Base-by-base conservation (phyloP, 169 alveolate genomes). In the Eimeria sp. region DNA sequence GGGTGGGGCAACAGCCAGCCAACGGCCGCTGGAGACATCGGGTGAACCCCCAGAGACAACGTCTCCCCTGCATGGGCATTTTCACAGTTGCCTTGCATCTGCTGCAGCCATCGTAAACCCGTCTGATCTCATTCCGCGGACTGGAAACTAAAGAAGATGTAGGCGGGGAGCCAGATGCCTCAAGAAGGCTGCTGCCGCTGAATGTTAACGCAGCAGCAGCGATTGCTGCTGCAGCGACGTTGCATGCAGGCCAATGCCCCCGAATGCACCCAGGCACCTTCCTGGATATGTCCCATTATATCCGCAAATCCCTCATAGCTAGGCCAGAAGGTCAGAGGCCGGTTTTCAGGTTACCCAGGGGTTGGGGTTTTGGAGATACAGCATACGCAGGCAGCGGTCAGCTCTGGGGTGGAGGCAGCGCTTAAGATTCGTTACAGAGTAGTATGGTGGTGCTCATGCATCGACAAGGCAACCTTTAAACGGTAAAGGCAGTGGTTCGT, bases 11-110 rank as follows among this genome's bases (percentile, higher is more conserved):
- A 30, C 11, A 54, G 25, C 89, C 49, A 10, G n/a, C 14, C 13
- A 16, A 27, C 14, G 49, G 77, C 14, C 58, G 77, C 27, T 58
- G 90, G 40, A 20, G 90, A 4, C 56, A 56, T 16, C 90, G 58
- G 37, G 37, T 6, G 3, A 30, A 37, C 60, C 71, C 58, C 76
- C 40, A 10, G 18, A 56, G 58, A 16, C 30, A 83, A 16, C 40
- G 52, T 33, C 74, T 83, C 30, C 90, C 90, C 90, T 83, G 58
- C 52, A 11, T 14, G 37, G 49, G 71, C 90, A 83, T 83, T 83
- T 43, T 27, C 76, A 58, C 77, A 33, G n/a, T 58, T 56, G 20
- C 68, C 74, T 13, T 52, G 11, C 68, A 83, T 83, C 58, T 54
- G 68, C 54, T 83, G n/a, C 56, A n/a, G 11, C 76, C 3, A 13